Conservation (phyloP, 306 rosid genomes). For the Castanea sativa region DNA sequence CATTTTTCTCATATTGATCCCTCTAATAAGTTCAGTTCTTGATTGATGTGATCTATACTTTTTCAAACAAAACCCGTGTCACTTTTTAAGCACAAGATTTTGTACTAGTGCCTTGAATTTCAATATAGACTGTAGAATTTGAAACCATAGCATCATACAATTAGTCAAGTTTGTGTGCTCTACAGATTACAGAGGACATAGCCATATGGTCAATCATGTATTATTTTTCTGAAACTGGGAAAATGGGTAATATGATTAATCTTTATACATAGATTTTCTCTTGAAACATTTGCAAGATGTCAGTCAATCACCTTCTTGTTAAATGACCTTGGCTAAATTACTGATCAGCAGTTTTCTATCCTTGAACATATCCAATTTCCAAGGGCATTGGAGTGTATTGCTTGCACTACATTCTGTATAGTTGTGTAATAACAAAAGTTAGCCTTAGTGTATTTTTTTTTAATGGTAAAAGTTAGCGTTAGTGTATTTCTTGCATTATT, state of each 20-base stretch:
- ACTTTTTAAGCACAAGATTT: background rate
- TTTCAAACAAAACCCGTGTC: background rate
- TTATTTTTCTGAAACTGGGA: background rate
- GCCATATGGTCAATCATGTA: background rate
- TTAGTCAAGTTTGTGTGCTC: background rate
- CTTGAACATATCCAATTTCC: background rate
- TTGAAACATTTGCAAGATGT: background rate
- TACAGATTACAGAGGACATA: background rate
- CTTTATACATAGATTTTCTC: background rate
- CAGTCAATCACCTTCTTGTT: background rate
- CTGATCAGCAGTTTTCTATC: background rate
- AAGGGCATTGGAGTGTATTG: background rate
- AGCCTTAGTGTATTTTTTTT: background rate
- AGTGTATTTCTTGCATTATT: background rate
- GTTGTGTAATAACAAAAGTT: background rate
- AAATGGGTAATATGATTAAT: background rate
- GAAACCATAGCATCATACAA: background rate
- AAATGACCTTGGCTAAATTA: background rate
- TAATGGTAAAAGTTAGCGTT: background rate
- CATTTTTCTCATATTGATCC: background rate
- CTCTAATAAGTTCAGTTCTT: background rate
- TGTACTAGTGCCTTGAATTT: background rate
- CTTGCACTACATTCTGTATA: background rate
- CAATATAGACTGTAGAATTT: background rate
- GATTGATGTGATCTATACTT: background rate